Conservation (phyloP, 495 filamentous ascomycete species). For the Astrothelium macrocarpum region DNA sequence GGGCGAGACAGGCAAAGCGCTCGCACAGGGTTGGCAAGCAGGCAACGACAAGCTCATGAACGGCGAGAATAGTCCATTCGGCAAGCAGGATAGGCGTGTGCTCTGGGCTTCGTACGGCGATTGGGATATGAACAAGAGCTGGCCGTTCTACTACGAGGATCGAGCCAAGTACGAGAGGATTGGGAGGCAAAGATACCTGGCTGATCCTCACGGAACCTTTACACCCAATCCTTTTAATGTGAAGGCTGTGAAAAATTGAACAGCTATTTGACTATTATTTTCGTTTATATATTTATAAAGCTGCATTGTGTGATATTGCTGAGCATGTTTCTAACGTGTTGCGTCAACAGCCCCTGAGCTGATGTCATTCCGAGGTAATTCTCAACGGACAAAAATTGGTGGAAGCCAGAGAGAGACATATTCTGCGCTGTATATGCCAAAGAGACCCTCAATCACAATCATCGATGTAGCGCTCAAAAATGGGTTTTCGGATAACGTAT, state of each 20-base stretch:
- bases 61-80: conserved; percentile 30
- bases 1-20: conserved; percentile 15
- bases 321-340: no score
- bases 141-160: conserved; percentile 34
- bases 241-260: conserved; percentile 8
- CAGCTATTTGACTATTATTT: no score
- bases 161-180: conserved; percentile 33
- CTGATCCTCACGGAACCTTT: conserved; percentile 32
- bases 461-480: no score
- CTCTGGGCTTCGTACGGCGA: conserved; percentile 35
- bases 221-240: conserved; percentile 33
- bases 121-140: conserved; percentile 28
- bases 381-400: no score
- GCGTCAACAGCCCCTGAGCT: no score
- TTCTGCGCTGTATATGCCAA: no score
- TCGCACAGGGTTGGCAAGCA: conserved; percentile 32
- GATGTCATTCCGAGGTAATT: no score
- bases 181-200: conserved; percentile 26
- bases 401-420: no score
- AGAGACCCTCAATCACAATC: no score
- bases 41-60: conserved; percentile 30
- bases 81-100: conserved; percentile 31
- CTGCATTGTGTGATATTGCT: no score
- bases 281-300: no score
- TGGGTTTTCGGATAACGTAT: no score